phyloP scores from a whole-genome alignment of 345 rosid genomes.

The Clausena lansium region DNA sequence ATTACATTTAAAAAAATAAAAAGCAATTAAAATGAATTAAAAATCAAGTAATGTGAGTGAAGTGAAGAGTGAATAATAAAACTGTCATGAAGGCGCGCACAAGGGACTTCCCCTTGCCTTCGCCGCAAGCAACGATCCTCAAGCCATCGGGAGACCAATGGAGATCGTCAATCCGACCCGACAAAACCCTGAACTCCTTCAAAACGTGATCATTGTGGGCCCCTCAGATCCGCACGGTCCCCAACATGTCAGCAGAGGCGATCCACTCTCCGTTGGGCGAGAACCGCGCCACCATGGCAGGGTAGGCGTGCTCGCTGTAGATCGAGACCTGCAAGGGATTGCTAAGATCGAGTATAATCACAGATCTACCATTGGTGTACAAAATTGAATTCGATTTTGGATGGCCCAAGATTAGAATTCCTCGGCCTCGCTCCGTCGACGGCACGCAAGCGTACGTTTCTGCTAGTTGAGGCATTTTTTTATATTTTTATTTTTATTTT shows the following conservation, averaged over 20 bases:
- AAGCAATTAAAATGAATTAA: too few relatives aligned
- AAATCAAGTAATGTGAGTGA: too few relatives aligned
- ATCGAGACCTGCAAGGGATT: slow-evolving; percentile 75
- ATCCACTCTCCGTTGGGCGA: slow-evolving; percentile 99
- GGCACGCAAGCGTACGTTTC: slow-evolving; percentile 90
- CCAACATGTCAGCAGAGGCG: slow-evolving; percentile 92
- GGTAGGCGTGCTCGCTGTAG: slow-evolving; percentile 91
- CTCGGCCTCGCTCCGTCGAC: slow-evolving; percentile 90
- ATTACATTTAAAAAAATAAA: too few relatives aligned
- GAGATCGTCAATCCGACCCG: slow-evolving; percentile 98
- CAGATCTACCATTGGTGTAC: slow-evolving; percentile 88
- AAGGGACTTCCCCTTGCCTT: slow-evolving; percentile 89
- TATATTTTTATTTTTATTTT: neutral
- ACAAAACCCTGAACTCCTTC: slow-evolving; percentile 84
- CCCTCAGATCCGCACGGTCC: slow-evolving; percentile 97
- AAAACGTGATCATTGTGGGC: slow-evolving; percentile 70
- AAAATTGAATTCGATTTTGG: slow-evolving; percentile 67
- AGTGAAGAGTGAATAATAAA: neutral
- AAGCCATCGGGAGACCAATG: slow-evolving; percentile 97
- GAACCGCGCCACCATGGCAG: slow-evolving; percentile 89
- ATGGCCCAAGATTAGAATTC: slow-evolving; percentile 77
- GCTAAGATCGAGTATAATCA: slow-evolving; percentile 76
- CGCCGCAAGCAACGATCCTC: slow-evolving; percentile 93
- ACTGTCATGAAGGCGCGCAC: slow-evolving; percentile 97
- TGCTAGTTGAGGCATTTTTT: slow-evolving; percentile 42